Evolutionary conservation across 2,329 filamentous ascomycete species (phyloP).

Genomic region (Proliferodiscus dingleyae): DNA sequence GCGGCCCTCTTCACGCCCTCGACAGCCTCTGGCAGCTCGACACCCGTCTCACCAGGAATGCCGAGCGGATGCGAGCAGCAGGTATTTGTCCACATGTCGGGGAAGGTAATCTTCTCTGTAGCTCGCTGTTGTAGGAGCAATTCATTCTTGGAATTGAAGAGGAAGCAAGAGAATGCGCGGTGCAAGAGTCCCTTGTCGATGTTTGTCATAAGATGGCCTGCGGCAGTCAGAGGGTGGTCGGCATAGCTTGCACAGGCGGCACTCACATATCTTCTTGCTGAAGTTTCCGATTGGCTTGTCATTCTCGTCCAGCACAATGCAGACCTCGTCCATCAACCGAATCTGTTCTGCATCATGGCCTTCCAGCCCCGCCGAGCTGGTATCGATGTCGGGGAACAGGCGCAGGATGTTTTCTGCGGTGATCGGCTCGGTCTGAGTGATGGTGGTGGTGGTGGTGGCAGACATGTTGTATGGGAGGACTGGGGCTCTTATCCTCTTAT

Average conservation of each 20-base stretch:
- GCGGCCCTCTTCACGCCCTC: slow-evolving; percentile 87
- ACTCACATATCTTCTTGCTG: slow-evolving; percentile 94
- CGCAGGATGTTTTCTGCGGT: slow-evolving; percentile 82
- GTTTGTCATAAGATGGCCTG: slow-evolving; percentile 98
- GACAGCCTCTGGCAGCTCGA: slow-evolving; percentile 72
- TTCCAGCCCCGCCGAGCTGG: slow-evolving; percentile 66
- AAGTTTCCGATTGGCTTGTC: slow-evolving; percentile 91
- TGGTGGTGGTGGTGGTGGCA: slow-evolving; percentile 43
- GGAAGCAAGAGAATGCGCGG: slow-evolving; percentile 95
- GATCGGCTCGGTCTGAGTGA: slow-evolving; percentile 54
- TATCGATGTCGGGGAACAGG: slow-evolving; percentile 80
- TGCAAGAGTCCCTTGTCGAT: slow-evolving; percentile 94
- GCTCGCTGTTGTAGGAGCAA: slow-evolving; percentile 94
- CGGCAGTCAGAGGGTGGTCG: slow-evolving; percentile 17
- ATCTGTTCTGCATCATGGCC: slow-evolving; percentile 98
- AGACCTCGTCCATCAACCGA: slow-evolving; percentile 96
- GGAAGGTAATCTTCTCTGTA: slow-evolving; percentile 96
- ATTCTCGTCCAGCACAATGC: slow-evolving; percentile 91
- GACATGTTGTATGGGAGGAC: slow-evolving; percentile 24
- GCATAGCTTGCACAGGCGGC: not conserved
- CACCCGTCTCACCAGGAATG: slow-evolving; percentile 85
- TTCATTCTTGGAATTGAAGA: slow-evolving; percentile 91
- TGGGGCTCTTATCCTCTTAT: not conserved
- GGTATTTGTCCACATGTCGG: slow-evolving; percentile 99
- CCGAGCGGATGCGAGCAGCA: slow-evolving; percentile 97